Percentiles rank a stretch among this genome's conserved stretches.
Evolutionary conservation across 345 rosid species (phyloP).

Genomic region (Lagerstroemia speciosa): DNA sequence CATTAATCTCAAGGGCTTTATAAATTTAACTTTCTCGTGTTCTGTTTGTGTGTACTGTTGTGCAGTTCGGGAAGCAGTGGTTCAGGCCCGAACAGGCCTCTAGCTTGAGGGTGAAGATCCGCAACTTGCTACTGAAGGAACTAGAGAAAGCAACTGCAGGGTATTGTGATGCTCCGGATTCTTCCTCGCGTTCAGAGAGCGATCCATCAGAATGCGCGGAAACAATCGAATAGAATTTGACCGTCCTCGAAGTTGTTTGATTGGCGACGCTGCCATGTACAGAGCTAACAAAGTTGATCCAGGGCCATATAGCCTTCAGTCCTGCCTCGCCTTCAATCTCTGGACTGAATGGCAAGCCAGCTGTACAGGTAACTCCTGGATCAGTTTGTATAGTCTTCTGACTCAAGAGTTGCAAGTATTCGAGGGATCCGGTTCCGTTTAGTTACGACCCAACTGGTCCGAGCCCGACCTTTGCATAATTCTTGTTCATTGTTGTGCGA

Average conservation of each 20-base stretch:
- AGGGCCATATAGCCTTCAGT: neutral
- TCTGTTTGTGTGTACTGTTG: constrained; percentile 3
- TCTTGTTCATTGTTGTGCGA: neutral
- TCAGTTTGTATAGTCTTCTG: neutral
- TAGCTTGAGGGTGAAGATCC: constrained; percentile 57
- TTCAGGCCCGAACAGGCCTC: constrained; percentile 86
- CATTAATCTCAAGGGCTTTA: neutral
- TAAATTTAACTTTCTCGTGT: neutral
- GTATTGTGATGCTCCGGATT: neutral
- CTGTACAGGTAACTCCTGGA: neutral
- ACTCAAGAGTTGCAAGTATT: neutral
- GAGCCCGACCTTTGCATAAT: too few species aligned
- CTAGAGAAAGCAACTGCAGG: constrained; percentile 30
- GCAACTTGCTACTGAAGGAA: constrained; percentile 36
- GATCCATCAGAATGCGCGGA: neutral
- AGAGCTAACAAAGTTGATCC: neutral
- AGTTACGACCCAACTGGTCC: neutral
- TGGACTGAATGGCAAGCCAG: neutral
- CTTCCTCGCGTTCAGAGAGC: neutral
- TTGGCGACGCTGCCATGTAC: neutral
- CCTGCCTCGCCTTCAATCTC: neutral
- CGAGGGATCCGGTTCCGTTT: neutral
- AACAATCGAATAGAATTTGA: neutral
- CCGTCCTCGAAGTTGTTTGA: neutral
- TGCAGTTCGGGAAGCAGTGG: constrained; percentile 82